Evolutionary conservation across 345 rosid genomes (phyloP).

Genomic region (Ceriops tagal): DNA sequence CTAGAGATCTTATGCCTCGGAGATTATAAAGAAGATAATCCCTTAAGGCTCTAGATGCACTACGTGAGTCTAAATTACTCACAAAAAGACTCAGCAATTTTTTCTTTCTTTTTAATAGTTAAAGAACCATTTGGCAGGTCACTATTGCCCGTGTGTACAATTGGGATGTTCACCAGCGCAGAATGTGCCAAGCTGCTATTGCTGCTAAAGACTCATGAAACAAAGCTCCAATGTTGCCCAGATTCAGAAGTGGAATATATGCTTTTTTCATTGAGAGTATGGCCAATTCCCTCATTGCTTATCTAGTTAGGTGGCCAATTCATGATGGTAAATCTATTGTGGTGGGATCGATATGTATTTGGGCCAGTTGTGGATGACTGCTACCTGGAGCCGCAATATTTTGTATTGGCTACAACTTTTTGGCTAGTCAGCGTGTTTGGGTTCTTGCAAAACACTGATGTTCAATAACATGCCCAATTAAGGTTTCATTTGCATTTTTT

Average conservation of each 20-base stretch:
- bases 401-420: neutral
- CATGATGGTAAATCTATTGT: neutral
- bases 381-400: slow-evolving; percentile 3
- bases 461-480: neutral
- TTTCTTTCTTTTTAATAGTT: neutral
- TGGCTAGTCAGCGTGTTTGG: neutral
- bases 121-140: slow-evolving; percentile 45
- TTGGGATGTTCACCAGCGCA: slow-evolving; percentile 91
- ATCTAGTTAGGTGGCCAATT: neutral
- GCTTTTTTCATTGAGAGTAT: slow-evolving; percentile 9
- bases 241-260: slow-evolving; percentile 12
- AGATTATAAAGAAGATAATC: too few species aligned
- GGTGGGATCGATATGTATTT: slow-evolving; percentile 3
- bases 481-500: neutral
- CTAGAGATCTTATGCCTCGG: too few species aligned
- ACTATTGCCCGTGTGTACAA: slow-evolving; percentile 80
- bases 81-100: neutral
- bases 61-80: neutral
- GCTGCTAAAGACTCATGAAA: slow-evolving; percentile 40
- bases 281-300: slow-evolving; percentile 16
- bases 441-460: neutral
- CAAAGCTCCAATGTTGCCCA: neutral
- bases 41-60: neutral
- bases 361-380: neutral
- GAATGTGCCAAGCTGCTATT: slow-evolving; percentile 47